phyloP scores from a whole-genome alignment of 306 rosid genomes.

The Potentilla sterilis region DNA sequence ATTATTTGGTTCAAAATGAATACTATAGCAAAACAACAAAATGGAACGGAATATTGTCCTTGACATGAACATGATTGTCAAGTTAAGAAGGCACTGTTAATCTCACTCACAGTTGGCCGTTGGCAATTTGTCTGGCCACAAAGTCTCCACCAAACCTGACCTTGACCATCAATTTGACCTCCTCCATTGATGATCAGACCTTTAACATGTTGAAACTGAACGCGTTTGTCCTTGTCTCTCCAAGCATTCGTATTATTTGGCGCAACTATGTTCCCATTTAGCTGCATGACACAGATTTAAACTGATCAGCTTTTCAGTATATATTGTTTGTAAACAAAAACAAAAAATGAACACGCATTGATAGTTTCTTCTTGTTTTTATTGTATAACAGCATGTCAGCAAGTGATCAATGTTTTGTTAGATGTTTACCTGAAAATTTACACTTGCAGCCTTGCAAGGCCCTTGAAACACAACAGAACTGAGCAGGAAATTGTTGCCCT shows the following conservation, averaged over 20 bases:
- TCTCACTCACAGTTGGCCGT: constrained; percentile 31
- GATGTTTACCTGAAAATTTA: constrained; percentile 34
- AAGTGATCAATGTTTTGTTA: neutral
- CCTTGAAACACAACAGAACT: constrained; percentile 42
- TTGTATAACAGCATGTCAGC: neutral
- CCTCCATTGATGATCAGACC: constrained; percentile 39
- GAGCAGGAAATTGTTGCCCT: constrained; percentile 36
- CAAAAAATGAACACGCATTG: neutral
- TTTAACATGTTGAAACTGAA: constrained; percentile 7
- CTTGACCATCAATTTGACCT: constrained; percentile 49
- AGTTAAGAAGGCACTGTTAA: neutral
- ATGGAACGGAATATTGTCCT: neutral
- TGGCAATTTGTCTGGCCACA: neutral
- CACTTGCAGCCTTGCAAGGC: constrained; percentile 40
- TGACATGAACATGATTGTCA: neutral
- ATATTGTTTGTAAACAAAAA: neutral
- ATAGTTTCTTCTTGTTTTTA: neutral
- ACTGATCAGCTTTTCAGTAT: neutral
- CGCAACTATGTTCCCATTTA: constrained; percentile 36
- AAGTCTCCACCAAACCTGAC: constrained; percentile 50
- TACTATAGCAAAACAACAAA: too few species aligned
- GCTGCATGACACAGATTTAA: neutral
- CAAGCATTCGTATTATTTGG: constrained; percentile 18
- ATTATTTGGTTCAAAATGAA: neutral
- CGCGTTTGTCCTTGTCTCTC: constrained; percentile 24